phyloP scores from a whole-genome alignment of 345 rosid species.

The Eucalyptus sp. region DNA sequence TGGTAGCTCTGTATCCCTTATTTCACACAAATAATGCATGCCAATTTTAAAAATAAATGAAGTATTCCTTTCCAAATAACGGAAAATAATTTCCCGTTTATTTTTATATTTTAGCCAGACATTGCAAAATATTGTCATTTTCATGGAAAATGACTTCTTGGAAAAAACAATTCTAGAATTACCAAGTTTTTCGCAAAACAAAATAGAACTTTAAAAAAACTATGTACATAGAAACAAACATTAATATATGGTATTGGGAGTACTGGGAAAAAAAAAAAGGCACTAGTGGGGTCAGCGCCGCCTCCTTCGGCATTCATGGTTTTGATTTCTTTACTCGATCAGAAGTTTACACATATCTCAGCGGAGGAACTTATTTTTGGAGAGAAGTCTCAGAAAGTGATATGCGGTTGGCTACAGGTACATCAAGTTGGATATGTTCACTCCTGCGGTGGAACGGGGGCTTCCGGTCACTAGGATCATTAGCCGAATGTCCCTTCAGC shows the following conservation, averaged over 20 bases:
- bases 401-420: conserved; percentile 43
- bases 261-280: background rate
- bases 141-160: background rate
- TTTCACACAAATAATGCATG: background rate
- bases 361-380: background rate
- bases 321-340: background rate
- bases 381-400: conserved; percentile 1
- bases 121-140: too few relatives aligned
- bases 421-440: conserved; percentile 88
- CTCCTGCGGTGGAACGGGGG: conserved; percentile 79
- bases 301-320: background rate
- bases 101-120: background rate
- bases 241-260: background rate
- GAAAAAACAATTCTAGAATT: too few relatives aligned
- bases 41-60: background rate
- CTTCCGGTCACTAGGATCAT: conserved; percentile 87
- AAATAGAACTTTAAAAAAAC: too few relatives aligned
- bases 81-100: background rate
- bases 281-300: background rate
- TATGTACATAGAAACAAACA: background rate
- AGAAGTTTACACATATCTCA: background rate
- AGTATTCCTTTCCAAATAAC: background rate
- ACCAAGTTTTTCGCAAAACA: too few relatives aligned
- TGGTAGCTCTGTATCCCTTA: background rate
- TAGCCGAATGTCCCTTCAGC: conserved; percentile 84